Conservation (phyloP, 495 filamentous ascomycete genomes). For the Parmelia sp. region DNA sequence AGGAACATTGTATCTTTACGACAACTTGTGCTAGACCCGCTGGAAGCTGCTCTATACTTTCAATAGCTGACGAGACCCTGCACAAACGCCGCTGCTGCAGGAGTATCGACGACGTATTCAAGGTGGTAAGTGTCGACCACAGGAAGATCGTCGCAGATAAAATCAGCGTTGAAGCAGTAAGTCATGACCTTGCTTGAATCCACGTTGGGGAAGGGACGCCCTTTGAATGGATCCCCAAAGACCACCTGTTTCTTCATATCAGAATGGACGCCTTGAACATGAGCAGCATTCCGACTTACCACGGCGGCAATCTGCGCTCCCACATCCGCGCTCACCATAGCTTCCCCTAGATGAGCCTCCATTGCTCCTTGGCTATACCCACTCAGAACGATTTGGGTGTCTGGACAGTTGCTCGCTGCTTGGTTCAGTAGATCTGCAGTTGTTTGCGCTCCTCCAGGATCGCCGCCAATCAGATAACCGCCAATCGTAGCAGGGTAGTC, state of each 20-base stretch:
- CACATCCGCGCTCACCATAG: slow-evolving; percentile 29
- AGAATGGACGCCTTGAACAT: not conserved
- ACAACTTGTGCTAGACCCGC: not conserved
- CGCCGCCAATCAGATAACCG: slow-evolving; percentile 36
- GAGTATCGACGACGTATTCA: slow-evolving; percentile 43
- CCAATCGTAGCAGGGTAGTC: slow-evolving; percentile 42
- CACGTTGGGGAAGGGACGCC: slow-evolving; percentile 40
- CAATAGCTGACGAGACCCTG: slow-evolving; percentile 14
- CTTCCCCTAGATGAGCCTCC: slow-evolving; percentile 47
- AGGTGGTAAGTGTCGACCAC: slow-evolving; percentile 45
- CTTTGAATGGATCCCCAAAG: slow-evolving; percentile 54
- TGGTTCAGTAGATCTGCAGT: slow-evolving; percentile 46
- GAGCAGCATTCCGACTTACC: slow-evolving; percentile 12
- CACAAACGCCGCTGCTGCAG: slow-evolving; percentile 43
- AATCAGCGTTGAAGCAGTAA: slow-evolving; percentile 47
- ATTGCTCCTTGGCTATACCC: slow-evolving; percentile 56
- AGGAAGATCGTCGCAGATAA: slow-evolving; percentile 50
- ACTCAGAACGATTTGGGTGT: slow-evolving; percentile 53
- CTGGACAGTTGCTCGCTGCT: slow-evolving; percentile 47
- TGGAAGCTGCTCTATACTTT: not conserved
- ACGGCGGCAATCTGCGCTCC: slow-evolving; percentile 29
- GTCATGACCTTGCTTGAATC: slow-evolving; percentile 42
- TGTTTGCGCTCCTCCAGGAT: slow-evolving; percentile 35
- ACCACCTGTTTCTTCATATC: slow-evolving; percentile 40
- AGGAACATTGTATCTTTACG: not conserved